These are phyloP conservation scores for Pseudocercospora macadamiae DNA, from an alignment of 2,329 filamentous ascomycete species.

Conservation along the genomic window DNA sequence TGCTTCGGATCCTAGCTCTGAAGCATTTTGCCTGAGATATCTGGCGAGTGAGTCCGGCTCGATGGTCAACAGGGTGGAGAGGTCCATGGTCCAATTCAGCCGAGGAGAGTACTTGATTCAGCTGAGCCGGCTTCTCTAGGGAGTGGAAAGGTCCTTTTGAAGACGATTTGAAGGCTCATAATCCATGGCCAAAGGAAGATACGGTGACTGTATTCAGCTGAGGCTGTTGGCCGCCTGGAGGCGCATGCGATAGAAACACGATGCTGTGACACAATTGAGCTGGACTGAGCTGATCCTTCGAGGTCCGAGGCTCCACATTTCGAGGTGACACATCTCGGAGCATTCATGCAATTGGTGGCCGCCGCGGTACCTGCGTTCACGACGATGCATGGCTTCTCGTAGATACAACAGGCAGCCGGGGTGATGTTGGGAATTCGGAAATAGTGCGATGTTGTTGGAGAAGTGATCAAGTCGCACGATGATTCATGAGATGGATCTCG, in stretches of 20 bases:
- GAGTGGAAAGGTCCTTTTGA: background rate
- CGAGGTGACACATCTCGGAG: background rate
- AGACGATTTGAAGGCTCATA: background rate
- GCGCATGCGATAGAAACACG: background rate
- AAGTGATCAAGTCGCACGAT: too few relatives aligned
- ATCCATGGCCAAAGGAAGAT: too few relatives aligned
- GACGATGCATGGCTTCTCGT: background rate
- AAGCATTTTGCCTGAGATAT: conserved; percentile 10
- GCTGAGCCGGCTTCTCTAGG: background rate
- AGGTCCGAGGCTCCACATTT: background rate
- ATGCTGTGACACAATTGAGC: background rate
- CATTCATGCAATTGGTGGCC: background rate
- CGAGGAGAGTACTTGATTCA: background rate
- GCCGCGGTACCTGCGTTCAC: background rate
- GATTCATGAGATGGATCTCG: too few relatives aligned
- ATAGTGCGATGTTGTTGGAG: too few relatives aligned
- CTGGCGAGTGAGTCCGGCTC: conserved; percentile 13
- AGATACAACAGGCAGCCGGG: background rate
- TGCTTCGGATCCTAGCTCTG: background rate
- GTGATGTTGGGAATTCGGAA: background rate
- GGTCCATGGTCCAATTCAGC: conserved; percentile 15
- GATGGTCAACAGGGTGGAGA: conserved; percentile 10
- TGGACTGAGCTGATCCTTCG: background rate
- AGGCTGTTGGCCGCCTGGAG: background rate
- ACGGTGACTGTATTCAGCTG: background rate